A percentile compares a stretch with the other conserved stretches of the same genome.
phyloP scores from a whole-genome alignment of 495 filamentous ascomycete genomes.

The Penicillium bialowiezense region DNA sequence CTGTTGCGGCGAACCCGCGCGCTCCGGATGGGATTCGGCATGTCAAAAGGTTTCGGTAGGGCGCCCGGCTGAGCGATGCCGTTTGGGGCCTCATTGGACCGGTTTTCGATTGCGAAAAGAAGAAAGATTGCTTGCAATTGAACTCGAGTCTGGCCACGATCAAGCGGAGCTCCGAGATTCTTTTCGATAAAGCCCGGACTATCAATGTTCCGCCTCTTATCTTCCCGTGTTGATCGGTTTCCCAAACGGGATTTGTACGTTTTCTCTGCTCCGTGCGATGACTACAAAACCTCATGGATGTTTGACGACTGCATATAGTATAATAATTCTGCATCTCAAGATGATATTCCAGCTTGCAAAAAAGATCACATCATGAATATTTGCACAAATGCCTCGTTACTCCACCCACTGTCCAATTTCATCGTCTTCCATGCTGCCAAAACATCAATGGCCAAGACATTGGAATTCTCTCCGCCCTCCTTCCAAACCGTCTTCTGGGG shows the following conservation, averaged over 20 bases:
- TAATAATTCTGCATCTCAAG: too few species aligned
- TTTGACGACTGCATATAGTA: too few species aligned
- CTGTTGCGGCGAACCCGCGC: constrained; percentile 27
- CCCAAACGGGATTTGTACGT: background rate
- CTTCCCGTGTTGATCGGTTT: background rate
- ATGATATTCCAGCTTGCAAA: constrained; percentile 36
- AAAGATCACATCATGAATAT: too few species aligned
- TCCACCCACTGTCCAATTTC: constrained; percentile 70
- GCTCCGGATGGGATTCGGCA: constrained; percentile 19
- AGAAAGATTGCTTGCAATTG: constrained; percentile 8
- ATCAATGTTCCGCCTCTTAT: constrained; percentile 19
- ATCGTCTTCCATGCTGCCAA: constrained; percentile 75
- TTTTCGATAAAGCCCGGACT: constrained; percentile 26
- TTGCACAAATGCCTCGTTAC: constrained; percentile 77
- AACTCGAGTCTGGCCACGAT: constrained; percentile 3
- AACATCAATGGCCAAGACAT: constrained; percentile 75
- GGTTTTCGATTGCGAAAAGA: constrained; percentile 1
- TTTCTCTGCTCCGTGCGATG: too few species aligned
- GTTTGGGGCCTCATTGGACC: constrained; percentile 31
- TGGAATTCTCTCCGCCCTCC: constrained; percentile 39
- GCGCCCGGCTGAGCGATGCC: constrained; percentile 22
- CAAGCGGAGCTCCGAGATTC: constrained; percentile 18
- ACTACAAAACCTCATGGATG: too few species aligned
- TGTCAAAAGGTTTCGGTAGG: constrained; percentile 14
- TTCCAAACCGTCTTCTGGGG: constrained; percentile 66